Evolutionary conservation across 495 filamentous ascomycete species (phyloP), one percentile per base, ranked within the genome.

Genomic region (Astrocystis sublimbata): DNA sequence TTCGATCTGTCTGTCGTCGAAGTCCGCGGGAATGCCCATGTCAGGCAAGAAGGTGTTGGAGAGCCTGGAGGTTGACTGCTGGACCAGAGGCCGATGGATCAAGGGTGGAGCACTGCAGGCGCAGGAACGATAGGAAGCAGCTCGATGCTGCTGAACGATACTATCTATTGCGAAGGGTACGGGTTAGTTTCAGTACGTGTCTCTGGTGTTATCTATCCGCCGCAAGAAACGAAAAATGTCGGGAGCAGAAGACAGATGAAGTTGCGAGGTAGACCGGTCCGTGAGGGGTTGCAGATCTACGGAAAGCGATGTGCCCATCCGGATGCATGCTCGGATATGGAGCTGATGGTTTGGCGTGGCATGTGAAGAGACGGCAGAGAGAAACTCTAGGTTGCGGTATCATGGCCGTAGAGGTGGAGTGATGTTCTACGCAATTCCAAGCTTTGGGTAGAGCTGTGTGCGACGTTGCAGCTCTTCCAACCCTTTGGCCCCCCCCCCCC

Each of bases 11-110:
- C 79, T 80, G 67, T 85, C 83, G 77, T 84, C 78, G 75, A 84
- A 85, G 60, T 83, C 82, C 68, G 77, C 77, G 63, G 68, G 70
- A 73, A 76, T 74, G 75, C 79, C 83, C 83, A 85, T 85, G 80
- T 79, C 81, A 84, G 82, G 81, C 82, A 76, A 79, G 68, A 61
- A 66, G 60, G 56, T 62, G 58, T 31, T 38, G 19, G 26, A 40
- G 4, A 17, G 33, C n/a, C 56, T 43, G 19, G 42, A 31, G 24
- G 28, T 62, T 33, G 50, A 46, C 50, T 35, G 23, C 41, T 45
- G 36, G 45, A 53, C 47, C 26, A n/a, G 41, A 62, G 51, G 51
- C 33, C 59, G 42, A 41, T 19, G 41, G 60, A 30, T 30, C n/a
- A 35, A 28, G 23, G 38, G 40, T 62, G 15, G 30, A 31, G 12